phyloP scores from a whole-genome alignment of 2,329 filamentous ascomycete species.

The Penicillium sp. region DNA sequence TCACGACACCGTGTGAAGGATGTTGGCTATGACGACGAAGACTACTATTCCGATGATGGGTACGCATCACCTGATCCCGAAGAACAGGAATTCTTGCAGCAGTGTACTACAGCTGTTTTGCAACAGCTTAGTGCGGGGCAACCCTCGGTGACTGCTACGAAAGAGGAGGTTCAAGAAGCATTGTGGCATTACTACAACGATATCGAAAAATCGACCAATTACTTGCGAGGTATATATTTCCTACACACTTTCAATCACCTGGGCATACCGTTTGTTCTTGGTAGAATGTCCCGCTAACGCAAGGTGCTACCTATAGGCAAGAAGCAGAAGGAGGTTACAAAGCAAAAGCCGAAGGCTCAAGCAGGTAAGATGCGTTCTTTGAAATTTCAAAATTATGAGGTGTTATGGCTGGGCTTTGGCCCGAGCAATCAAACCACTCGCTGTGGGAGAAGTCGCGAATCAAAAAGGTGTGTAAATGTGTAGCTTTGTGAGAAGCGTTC shows the following conservation, averaged over 20 bases:
- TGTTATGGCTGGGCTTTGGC: constrained; percentile 33
- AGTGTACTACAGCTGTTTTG: constrained; percentile 67
- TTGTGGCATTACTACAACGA: constrained; percentile 98
- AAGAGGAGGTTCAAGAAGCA: constrained; percentile 80
- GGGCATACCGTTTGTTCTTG: not conserved
- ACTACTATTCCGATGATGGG: constrained; percentile 41
- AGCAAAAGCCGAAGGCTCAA: constrained; percentile 31
- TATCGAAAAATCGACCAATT: constrained; percentile 78
- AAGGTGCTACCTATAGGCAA: constrained; percentile 25
- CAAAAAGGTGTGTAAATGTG: constrained; percentile 14
- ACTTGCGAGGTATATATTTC: constrained; percentile 64
- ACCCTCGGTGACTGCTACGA: constrained; percentile 60
- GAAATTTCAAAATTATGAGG: constrained; percentile 5
- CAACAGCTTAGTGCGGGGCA: constrained; percentile 63
- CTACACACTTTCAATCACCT: not conserved
- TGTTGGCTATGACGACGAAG: constrained; percentile 45
- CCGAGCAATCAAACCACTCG: not conserved
- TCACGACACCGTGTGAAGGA: constrained; percentile 50
- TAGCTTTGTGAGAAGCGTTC: constrained; percentile 1
- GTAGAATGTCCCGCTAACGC: constrained; percentile 6
- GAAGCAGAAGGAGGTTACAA: constrained; percentile 37
- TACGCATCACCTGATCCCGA: constrained; percentile 45
- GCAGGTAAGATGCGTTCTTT: constrained; percentile 24
- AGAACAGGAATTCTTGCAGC: constrained; percentile 59
- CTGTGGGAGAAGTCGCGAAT: not conserved